Evolutionary conservation across 1,139 yeast species (phyloP).

Genomic region (Pichia sorboxylosa): DNA sequence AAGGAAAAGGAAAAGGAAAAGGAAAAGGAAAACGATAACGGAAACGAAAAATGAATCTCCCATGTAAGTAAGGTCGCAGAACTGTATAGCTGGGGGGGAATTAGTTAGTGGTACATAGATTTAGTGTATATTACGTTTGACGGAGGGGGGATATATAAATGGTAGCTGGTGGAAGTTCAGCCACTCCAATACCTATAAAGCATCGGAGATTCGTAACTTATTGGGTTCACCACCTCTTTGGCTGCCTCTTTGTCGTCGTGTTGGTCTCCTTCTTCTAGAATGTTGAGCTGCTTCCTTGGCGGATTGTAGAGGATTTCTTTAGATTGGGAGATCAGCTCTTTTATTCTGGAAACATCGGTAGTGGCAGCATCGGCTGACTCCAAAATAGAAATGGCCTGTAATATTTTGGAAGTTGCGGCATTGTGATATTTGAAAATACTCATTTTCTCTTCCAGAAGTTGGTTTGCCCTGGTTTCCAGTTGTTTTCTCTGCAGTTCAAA

Average conservation of each 20-base stretch:
- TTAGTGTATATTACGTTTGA: too few species aligned
- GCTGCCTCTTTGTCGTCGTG: constrained; percentile 13
- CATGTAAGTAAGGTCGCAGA: too few species aligned
- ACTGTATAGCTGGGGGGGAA: too few species aligned
- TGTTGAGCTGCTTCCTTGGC: constrained; percentile 26
- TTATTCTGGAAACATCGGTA: constrained; percentile 15
- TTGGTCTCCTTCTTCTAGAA: constrained; percentile 19
- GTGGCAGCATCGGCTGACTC: constrained; percentile 15
- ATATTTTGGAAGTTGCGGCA: constrained; percentile 38
- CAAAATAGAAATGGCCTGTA: constrained; percentile 30
- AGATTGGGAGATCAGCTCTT: constrained; percentile 33
- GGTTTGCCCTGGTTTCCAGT: constrained; percentile 69
- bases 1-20: too few species aligned
- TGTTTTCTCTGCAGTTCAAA: constrained; percentile 70
- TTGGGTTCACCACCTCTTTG: constrained; percentile 37
- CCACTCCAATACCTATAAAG: constrained; percentile 82
- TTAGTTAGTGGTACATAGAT: too few species aligned
- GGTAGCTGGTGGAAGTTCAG: constrained; percentile 27
- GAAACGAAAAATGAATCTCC: too few species aligned
- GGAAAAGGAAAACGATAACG: too few species aligned
- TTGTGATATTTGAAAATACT: constrained; percentile 55
- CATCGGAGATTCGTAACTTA: constrained; percentile 75
- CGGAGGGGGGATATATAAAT: too few species aligned
- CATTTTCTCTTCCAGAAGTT: constrained; percentile 65
- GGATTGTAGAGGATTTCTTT: constrained; percentile 43